Evolutionary conservation across 495 filamentous ascomycete genomes (phyloP).

Genomic region (Aspergillus asperescens): DNA sequence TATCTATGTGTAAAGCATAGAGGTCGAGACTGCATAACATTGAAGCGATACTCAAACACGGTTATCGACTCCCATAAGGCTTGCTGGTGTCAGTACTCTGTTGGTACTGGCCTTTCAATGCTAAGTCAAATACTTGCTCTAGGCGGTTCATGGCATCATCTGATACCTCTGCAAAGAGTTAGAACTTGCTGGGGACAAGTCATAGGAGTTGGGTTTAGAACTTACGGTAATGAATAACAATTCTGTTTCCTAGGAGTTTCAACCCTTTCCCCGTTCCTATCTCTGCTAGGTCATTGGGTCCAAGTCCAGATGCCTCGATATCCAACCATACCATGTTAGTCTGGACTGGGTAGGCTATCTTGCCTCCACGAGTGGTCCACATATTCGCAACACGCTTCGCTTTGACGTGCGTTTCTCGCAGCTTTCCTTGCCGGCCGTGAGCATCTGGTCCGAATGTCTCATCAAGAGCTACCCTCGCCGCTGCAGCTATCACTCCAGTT

Average conservation of each 20-base stretch:
- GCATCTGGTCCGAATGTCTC: constrained; percentile 58
- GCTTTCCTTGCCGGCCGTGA: constrained; percentile 57
- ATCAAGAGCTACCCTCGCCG: constrained; percentile 44
- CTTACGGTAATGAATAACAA: constrained; percentile 48
- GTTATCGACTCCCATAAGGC: constrained; percentile 35
- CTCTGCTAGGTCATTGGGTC: constrained; percentile 37
- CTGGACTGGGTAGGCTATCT: constrained; percentile 46
- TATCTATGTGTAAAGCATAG: no score
- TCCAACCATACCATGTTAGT: constrained; percentile 97
- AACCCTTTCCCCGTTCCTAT: constrained; percentile 39
- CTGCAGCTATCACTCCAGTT: constrained; percentile 47
- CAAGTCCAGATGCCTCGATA: constrained; percentile 48
- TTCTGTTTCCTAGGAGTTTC: constrained; percentile 32
- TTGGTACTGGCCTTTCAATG: constrained; percentile 34
- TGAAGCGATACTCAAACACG: neutral
- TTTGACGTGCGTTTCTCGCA: constrained; percentile 54
- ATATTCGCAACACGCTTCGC: constrained; percentile 59
- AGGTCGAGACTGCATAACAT: neutral
- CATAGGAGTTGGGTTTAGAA: constrained; percentile 3
- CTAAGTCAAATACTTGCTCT: constrained; percentile 38
- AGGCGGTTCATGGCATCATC: constrained; percentile 38
- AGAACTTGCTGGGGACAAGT: constrained; percentile 9
- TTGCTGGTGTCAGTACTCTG: constrained; percentile 35
- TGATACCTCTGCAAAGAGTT: constrained; percentile 40
- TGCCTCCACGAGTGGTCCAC: constrained; percentile 56